phyloP scores from a whole-genome alignment of 2,329 filamentous ascomycete species.

The Paraconiothyrium sp. region DNA sequence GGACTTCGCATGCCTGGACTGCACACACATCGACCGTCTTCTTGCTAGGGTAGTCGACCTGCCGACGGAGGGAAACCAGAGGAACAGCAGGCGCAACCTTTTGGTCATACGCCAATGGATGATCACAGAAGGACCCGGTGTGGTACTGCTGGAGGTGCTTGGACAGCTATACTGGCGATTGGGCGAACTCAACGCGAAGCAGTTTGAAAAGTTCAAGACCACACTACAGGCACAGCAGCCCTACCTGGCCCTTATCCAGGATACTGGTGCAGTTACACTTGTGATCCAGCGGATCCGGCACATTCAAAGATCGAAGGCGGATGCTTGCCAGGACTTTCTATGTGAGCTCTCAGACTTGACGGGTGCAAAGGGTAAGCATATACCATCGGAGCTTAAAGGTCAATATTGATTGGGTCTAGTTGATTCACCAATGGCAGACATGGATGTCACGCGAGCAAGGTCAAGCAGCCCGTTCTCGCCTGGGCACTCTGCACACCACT shows the following conservation, averaged over 20 bases:
- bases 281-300: conserved; percentile 45
- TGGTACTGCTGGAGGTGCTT: conserved; percentile 44
- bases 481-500: conserved; percentile 31
- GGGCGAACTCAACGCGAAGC: conserved; percentile 48
- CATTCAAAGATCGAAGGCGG: conserved; percentile 44
- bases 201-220: conserved; percentile 47
- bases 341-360: conserved; percentile 44
- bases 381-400: not conserved
- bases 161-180: conserved; percentile 49
- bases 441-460: conserved; percentile 32
- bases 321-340: conserved; percentile 47
- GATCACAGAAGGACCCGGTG: conserved; percentile 43
- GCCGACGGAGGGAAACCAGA: conserved; percentile 46
- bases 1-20: conserved; percentile 42
- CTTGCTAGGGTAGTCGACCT: conserved; percentile 46
- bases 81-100: conserved; percentile 46
- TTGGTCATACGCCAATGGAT: conserved; percentile 48
- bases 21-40: conserved; percentile 46
- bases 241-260: conserved; percentile 40
- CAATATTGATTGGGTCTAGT: conserved; percentile 31
- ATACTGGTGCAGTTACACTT: conserved; percentile 34
- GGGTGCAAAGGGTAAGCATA: conserved; percentile 38
- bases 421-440: conserved; percentile 37
- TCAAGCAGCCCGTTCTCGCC: conserved; percentile 40
- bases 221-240: conserved; percentile 38